Base-by-base conservation (phyloP, 2,329 filamentous ascomycete species). In the Penicillium sp. region DNA sequence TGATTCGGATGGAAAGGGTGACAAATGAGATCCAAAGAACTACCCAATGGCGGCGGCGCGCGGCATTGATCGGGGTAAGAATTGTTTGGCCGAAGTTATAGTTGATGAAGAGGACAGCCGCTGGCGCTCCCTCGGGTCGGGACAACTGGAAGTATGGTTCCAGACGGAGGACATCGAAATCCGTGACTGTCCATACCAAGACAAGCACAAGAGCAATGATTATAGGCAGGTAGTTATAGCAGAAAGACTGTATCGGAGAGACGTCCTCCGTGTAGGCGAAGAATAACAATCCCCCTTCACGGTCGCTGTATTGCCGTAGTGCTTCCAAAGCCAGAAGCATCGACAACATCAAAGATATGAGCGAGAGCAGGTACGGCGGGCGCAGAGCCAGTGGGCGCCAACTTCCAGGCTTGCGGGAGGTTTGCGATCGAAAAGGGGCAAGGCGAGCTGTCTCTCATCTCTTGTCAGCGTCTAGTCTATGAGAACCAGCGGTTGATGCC, bases 111-210 rank as follows among this genome's bases (percentile, higher is more conserved):
- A 69, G 53, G 5, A 66, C 60, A 1, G 56, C 58, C 19, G 67
- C 67, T 3, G 66, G 64, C 14, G 64, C 63, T 1, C 67, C 67
- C 10, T 62, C 56, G 7, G 65, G 64, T 12, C 58, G 55, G 4
- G 67, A 66, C 28, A 70, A 47, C 43, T 70, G 75, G 40, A 77
- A 77, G 51, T 72, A 77, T 2, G 75, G 75, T 40, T 77, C 75
- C 14, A 77, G 59, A 5, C 75, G 74, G 43, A 77, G 72, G 16
- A 77, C 74, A 51, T 77, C 75, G 44, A 73, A 77, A 47, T 77
- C 75, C 11, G 74, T 68, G 48, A 77, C 72, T 39, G 75, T 72
- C 75, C 75, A 77, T 1, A 75, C 56, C 16, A 75, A 72, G 34
- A 75, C 70, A 27, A 77, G 74, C 6, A 71, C 63, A 14, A 77